Evolutionary conservation across 352 stramenopile species (phyloP), one percentile per base, ranked within the genome.

Genomic region (Lagenidium sp.): DNA sequence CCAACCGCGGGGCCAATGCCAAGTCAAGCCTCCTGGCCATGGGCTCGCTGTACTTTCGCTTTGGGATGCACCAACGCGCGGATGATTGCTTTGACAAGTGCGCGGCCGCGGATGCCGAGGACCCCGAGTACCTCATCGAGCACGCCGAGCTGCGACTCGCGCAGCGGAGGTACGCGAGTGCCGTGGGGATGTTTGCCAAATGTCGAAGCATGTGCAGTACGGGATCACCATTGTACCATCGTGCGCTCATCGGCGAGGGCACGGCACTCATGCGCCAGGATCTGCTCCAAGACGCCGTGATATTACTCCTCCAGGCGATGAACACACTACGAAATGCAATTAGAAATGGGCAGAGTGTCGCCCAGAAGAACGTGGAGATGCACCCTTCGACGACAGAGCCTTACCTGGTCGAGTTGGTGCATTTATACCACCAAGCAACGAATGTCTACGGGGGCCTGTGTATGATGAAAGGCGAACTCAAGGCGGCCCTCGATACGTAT

Each of bases 381-480:
- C 8, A 32, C 15, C 28, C 28, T 13, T 32, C 28, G 15, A 8
- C 8, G 8, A 31, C 48, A 1, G 19, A 25, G 3, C 30, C 51
- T 3, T 41, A 50, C 10, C 21, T 39, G 2, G 21, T 34, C 8
- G 50, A 68, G 29, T 40, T 69, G 13, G 37, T 61, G 3, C 44
- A 53, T 34, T 44, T 72, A 2, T 75, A 74, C 29, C 57, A 72
- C 25, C 49, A 65, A 28, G 60, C 61, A 1, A 56, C 54, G 4
- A 75, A 76, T n/a, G 13, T 79, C 12, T 75, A 75, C 19, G 66
- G 60, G 13, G 63, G 63, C 1, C 19, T 73, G n/a, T 79, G 63
- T 16, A 41, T 83, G 7, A 53, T 77, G 47, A 64, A 77, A 43
- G 70, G 67, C 0, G 66, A 83, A 16, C 28, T 83, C 16, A 63